Percentiles rank a stretch among this genome's conserved stretches.
Evolutionary conservation across 768 basidiomycete genomes (phyloP).

Genomic region (Rubroboletus satanas): DNA sequence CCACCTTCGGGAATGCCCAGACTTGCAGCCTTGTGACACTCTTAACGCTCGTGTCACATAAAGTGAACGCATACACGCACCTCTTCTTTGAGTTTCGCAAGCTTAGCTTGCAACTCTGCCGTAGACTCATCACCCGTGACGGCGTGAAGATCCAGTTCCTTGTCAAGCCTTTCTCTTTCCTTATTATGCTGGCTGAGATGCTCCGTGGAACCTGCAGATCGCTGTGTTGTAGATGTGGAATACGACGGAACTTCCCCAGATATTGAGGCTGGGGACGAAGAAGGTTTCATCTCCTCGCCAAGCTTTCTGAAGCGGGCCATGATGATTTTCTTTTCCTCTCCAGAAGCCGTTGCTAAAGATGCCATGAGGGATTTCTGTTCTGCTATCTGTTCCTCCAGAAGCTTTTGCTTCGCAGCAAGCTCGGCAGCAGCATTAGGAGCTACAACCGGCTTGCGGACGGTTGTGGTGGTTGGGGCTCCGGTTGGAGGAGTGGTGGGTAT

Average conservation of each 20-base stretch:
- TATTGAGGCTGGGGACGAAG: constrained; percentile 29
- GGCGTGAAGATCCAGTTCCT: constrained; percentile 70
- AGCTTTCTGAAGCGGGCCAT: constrained; percentile 73
- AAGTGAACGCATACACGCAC: constrained; percentile 37
- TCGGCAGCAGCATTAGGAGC: constrained; percentile 40
- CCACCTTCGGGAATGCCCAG: constrained; percentile 59
- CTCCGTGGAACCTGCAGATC: constrained; percentile 25
- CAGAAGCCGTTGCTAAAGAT: constrained; percentile 55
- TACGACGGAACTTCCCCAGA: constrained; percentile 30
- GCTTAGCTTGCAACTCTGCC: constrained; percentile 67
- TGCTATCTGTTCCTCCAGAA: constrained; percentile 76
- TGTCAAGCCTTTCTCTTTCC: constrained; percentile 69
- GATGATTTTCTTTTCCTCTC: constrained; percentile 75
- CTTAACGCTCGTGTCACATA: constrained; percentile 6
- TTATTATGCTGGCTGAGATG: constrained; percentile 45
- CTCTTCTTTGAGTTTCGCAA: constrained; percentile 78
- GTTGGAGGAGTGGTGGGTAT: constrained; percentile 44
- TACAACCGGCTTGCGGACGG: constrained; percentile 37
- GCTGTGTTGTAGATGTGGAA: constrained; percentile 22
- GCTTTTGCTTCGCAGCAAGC: constrained; percentile 70
- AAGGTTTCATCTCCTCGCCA: constrained; percentile 68
- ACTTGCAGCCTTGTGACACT: constrained; percentile 57
- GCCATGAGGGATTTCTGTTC: constrained; percentile 88
- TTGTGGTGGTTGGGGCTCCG: constrained; percentile 21
- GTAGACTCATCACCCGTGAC: constrained; percentile 47